Percentiles rank a stretch among this genome's conserved stretches.
Conservation (phyloP, 495 filamentous ascomycete species). For the Platismatia glauca region DNA sequence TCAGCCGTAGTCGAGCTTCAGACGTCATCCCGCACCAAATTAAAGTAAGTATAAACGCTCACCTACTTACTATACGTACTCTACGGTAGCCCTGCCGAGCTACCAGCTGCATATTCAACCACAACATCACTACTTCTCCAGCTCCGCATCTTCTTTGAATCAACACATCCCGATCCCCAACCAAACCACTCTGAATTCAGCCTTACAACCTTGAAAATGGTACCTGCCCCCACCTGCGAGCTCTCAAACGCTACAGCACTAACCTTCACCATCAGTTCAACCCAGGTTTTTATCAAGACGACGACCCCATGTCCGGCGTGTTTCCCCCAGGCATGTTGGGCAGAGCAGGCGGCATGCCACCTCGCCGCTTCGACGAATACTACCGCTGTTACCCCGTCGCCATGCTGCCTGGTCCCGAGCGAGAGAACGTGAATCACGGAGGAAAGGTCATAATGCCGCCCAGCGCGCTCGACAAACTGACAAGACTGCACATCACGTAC, state of each 20-base stretch:
- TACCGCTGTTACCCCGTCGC: conserved; percentile 90
- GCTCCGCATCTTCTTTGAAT: neutral
- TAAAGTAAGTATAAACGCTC: too few species aligned
- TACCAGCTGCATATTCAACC: too few species aligned
- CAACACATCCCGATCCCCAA: neutral
- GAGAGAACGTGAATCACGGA: conserved; percentile 86
- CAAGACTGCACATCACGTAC: conserved; percentile 92
- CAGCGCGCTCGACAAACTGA: conserved; percentile 90
- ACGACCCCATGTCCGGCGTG: conserved; percentile 47
- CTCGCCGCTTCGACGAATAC: conserved; percentile 88
- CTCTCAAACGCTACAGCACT: neutral
- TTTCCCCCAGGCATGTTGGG: conserved; percentile 37
- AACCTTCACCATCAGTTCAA: conserved; percentile 37
- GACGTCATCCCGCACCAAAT: too few species aligned
- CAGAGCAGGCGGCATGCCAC: conserved; percentile 23
- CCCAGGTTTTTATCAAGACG: conserved; percentile 46
- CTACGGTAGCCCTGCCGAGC: too few species aligned
- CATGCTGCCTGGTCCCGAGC: conserved; percentile 89
- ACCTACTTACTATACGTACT: too few species aligned
- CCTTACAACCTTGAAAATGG: neutral
- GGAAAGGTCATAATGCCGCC: conserved; percentile 96
- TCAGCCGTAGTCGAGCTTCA: too few species aligned
- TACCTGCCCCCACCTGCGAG: neutral
- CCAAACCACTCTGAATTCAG: too few species aligned
- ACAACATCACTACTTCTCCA: neutral